Conservation (phyloP, 306 rosid species). For the Coriaria nepalensis region DNA sequence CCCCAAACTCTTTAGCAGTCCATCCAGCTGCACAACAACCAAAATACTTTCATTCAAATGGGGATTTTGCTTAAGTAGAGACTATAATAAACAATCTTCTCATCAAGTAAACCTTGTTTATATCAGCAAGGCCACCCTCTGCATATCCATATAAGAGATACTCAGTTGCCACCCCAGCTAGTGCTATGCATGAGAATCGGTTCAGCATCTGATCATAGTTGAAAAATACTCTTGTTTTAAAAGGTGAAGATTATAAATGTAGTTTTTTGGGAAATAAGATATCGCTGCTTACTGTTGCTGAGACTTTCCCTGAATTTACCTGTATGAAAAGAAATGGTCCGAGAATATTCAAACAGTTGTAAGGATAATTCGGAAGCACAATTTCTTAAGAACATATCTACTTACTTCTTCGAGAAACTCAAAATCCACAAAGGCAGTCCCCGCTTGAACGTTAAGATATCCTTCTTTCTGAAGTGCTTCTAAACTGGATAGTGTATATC, state of each 20-base stretch:
- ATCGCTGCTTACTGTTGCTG: constrained; percentile 48
- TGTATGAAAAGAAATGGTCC: constrained; percentile 14
- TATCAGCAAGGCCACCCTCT: constrained; percentile 92
- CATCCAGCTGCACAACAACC: constrained; percentile 42
- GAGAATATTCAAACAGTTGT: too few species aligned
- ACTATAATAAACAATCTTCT: neutral
- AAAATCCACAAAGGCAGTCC: constrained; percentile 79
- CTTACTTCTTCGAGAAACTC: constrained; percentile 84
- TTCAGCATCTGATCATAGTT: constrained; percentile 40
- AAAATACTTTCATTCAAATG: constrained; percentile 9
- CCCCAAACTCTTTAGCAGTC: constrained; percentile 48
- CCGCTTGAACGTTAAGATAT: constrained; percentile 94
- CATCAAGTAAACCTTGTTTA: constrained; percentile 50
- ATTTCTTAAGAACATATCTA: neutral
- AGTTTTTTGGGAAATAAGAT: neutral
- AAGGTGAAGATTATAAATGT: neutral
- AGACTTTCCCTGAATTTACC: constrained; percentile 67
- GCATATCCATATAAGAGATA: constrained; percentile 70
- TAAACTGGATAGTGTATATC: constrained; percentile 60
- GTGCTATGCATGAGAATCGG: constrained; percentile 84
- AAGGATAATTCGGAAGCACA: too few species aligned
- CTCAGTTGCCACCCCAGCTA: constrained; percentile 85
- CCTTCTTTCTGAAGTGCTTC: constrained; percentile 82
- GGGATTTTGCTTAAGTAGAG: neutral
- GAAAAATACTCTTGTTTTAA: neutral